A percentile compares a stretch with the other conserved stretches of the same genome.
Conservation (phyloP, 2,329 filamentous ascomycete species). For the Fonsecaea multimorphosa region DNA sequence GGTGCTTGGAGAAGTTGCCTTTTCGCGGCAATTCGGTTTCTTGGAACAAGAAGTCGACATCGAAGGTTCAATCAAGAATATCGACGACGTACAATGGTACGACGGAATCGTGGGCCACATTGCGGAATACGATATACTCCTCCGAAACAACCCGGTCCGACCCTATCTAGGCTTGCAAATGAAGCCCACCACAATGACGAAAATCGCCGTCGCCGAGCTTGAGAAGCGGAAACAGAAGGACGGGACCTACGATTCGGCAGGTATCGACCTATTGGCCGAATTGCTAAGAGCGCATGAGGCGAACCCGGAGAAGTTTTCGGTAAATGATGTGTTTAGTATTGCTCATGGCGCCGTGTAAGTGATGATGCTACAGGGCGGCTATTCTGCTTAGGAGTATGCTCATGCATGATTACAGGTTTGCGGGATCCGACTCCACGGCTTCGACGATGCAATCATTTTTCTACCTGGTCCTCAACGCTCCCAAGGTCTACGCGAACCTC, state of each 20-base stretch:
- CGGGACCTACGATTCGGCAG: slow-evolving; percentile 41
- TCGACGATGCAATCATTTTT: slow-evolving; percentile 66
- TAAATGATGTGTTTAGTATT: slow-evolving; percentile 63
- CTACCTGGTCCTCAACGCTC: slow-evolving; percentile 57
- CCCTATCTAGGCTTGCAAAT: slow-evolving; percentile 47
- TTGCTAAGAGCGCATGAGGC: slow-evolving; percentile 61
- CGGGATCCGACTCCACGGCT: slow-evolving; percentile 66
- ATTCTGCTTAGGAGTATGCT: neutral
- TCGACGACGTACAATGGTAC: slow-evolving; percentile 51
- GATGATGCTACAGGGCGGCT: neutral
- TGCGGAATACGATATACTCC: slow-evolving; percentile 54
- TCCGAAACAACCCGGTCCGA: slow-evolving; percentile 58
- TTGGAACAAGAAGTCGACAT: slow-evolving; percentile 58
- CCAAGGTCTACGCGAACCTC: slow-evolving; percentile 50
- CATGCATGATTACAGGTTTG: slow-evolving; percentile 33
- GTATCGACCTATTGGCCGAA: slow-evolving; percentile 52
- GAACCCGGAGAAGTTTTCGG: slow-evolving; percentile 55
- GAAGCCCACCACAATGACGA: slow-evolving; percentile 48
- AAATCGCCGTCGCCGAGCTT: slow-evolving; percentile 33
- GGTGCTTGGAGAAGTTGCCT: slow-evolving; percentile 47
- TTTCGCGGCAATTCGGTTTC: slow-evolving; percentile 57
- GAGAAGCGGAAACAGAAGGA: slow-evolving; percentile 41
- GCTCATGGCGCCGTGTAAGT: slow-evolving; percentile 58
- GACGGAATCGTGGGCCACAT: slow-evolving; percentile 43
- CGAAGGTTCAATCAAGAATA: slow-evolving; percentile 59